phyloP scores from a whole-genome alignment of 2,329 filamentous ascomycete species.

The Tolypocladium tropicale region DNA sequence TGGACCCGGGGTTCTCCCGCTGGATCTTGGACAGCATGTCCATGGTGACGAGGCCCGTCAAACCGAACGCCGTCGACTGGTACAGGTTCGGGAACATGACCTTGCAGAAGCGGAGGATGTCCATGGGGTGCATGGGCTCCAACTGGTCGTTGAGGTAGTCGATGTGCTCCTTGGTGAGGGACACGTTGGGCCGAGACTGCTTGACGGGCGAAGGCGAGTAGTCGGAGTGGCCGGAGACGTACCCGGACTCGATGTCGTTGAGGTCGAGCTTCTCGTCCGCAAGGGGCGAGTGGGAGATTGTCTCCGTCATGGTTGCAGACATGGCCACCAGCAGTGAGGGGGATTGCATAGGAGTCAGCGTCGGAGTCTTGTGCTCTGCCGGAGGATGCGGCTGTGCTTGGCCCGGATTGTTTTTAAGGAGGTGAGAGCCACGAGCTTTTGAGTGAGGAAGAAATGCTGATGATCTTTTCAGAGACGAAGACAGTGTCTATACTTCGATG shows the following conservation, averaged over 20 bases:
- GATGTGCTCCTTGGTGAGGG: conserved; percentile 80
- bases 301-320: conserved; percentile 14
- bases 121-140: conserved; percentile 78
- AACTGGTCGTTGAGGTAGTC: conserved; percentile 86
- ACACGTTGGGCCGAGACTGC: conserved; percentile 56
- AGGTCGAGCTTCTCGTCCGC: conserved; percentile 30
- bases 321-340: background rate
- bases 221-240: conserved; percentile 49
- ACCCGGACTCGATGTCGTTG: conserved; percentile 66
- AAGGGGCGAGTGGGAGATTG: conserved; percentile 28
- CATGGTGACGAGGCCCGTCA: conserved; percentile 71
- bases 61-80: conserved; percentile 75
- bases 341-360: background rate
- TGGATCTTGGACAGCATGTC: conserved; percentile 77
- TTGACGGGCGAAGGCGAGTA: conserved; percentile 24
- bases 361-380: background rate
- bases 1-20: conserved; percentile 48
- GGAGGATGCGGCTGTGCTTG: background rate
- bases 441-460: background rate
- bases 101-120: conserved; percentile 87
- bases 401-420: background rate
- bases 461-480: background rate
- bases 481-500: background rate
- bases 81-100: conserved; percentile 82
- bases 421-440: background rate